Evolutionary conservation across 495 filamentous ascomycete species (phyloP).

Genomic region (Aspergillus conjunctus): DNA sequence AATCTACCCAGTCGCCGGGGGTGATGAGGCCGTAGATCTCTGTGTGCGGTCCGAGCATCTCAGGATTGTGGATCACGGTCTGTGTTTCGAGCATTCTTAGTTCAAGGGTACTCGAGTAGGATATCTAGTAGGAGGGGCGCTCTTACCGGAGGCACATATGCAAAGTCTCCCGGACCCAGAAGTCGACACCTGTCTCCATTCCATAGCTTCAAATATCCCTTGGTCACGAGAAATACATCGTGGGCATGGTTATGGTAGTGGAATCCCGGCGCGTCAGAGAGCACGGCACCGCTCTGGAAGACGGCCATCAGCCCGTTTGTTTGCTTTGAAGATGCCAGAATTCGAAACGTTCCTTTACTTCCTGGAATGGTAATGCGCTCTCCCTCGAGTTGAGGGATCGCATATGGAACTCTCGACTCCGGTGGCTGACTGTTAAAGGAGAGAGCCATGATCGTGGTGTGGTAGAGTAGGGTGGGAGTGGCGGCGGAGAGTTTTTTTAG

Average conservation of each 20-base stretch:
- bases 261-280: conserved; percentile 48
- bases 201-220: conserved; percentile 51
- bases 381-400: conserved; percentile 45
- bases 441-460: conserved; percentile 30
- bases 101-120: neutral
- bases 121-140: neutral
- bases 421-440: conserved; percentile 32
- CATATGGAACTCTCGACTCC: conserved; percentile 37
- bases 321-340: conserved; percentile 49
- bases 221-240: conserved; percentile 51
- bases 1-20: conserved; percentile 56
- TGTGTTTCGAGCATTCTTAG: conserved; percentile 16
- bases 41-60: conserved; percentile 46
- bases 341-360: conserved; percentile 46
- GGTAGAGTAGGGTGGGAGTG: neutral
- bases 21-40: conserved; percentile 49
- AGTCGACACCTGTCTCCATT: conserved; percentile 48
- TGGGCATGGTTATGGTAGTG: conserved; percentile 53
- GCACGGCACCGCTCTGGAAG: conserved; percentile 45
- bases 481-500: conserved; percentile 6
- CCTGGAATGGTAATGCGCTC: conserved; percentile 50
- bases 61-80: conserved; percentile 46
- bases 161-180: conserved; percentile 51
- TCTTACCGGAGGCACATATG: conserved; percentile 50
- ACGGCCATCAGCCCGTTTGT: conserved; percentile 49